phyloP scores from a whole-genome alignment of 257 asterid species.

The Fraxinus quadrangulata region DNA sequence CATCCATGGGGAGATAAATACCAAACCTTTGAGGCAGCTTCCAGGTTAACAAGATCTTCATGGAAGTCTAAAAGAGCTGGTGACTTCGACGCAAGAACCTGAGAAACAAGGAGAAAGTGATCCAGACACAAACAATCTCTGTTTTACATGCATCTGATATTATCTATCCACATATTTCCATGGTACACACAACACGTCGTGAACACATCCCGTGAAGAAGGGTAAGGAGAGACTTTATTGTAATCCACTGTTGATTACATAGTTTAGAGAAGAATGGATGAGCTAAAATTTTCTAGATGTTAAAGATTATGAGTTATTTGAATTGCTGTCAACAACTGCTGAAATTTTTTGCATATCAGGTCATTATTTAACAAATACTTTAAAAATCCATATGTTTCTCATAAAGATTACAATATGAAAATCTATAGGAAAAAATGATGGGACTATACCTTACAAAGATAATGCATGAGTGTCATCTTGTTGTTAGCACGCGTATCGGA shows the following conservation, averaged over 20 bases:
- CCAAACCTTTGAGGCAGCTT: slow-evolving; percentile 84
- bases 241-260: neutral
- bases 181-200: neutral
- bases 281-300: neutral
- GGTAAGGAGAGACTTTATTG: neutral
- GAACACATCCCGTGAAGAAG: neutral
- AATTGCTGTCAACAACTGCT: neutral
- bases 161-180: neutral
- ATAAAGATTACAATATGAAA: slow-evolving; percentile 2
- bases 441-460: slow-evolving; percentile 88
- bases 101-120: slow-evolving; percentile 28
- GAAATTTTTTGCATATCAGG: neutral
- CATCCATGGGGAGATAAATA: slow-evolving; percentile 27
- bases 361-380: neutral
- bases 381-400: neutral
- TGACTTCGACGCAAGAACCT: slow-evolving; percentile 83
- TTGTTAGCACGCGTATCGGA: slow-evolving; percentile 94
- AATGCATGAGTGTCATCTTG: slow-evolving; percentile 99
- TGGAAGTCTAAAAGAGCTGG: slow-evolving; percentile 76
- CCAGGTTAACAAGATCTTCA: slow-evolving; percentile 76
- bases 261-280: neutral
- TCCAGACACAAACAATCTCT: neutral
- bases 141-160: neutral
- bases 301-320: neutral
- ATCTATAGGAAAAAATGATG: slow-evolving; percentile 7